Conservation (phyloP, 371 early-diverging fungal genomes). For the Globomyces sp. region DNA sequence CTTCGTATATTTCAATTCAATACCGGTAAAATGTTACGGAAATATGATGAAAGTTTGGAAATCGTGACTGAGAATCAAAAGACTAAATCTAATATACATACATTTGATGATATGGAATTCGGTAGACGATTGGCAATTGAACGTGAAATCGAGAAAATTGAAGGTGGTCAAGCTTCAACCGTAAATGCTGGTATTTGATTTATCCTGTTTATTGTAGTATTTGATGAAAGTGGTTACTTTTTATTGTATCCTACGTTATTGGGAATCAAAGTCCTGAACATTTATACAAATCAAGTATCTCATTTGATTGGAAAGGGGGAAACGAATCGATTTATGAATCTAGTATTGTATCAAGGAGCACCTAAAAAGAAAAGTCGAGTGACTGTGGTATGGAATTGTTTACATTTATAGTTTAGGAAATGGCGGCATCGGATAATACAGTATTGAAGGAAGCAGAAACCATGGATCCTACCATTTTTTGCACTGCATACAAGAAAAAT, state of each 20-base stretch:
- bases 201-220: slow-evolving; percentile 52
- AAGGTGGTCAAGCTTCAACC: slow-evolving; percentile 55
- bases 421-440: slow-evolving; percentile 89
- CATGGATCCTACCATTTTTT: slow-evolving; percentile 83
- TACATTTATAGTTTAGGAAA: slow-evolving; percentile 51
- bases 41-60: slow-evolving; percentile 86
- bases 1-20: slow-evolving; percentile 81
- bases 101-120: slow-evolving; percentile 96
- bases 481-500: slow-evolving; percentile 86
- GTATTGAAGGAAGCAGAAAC: slow-evolving; percentile 66
- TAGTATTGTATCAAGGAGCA: slow-evolving; percentile 86
- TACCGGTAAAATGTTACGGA: slow-evolving; percentile 82
- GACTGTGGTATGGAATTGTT: slow-evolving; percentile 57
- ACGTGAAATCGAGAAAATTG: slow-evolving; percentile 71
- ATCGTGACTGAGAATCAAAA: slow-evolving; percentile 86
- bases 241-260: slow-evolving; percentile 86
- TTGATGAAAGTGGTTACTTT: slow-evolving; percentile 89
- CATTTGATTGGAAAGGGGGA: slow-evolving; percentile 87
- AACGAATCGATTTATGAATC: slow-evolving; percentile 84
- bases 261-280: slow-evolving; percentile 92
- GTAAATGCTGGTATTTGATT: slow-evolving; percentile 57
- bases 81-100: slow-evolving; percentile 71
- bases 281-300: slow-evolving; percentile 78
- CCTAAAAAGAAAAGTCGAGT: slow-evolving; percentile 71
- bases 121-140: slow-evolving; percentile 90